Evolutionary conservation across 495 filamentous ascomycete species (phyloP).

Genomic region (Penicillium coprophilum): DNA sequence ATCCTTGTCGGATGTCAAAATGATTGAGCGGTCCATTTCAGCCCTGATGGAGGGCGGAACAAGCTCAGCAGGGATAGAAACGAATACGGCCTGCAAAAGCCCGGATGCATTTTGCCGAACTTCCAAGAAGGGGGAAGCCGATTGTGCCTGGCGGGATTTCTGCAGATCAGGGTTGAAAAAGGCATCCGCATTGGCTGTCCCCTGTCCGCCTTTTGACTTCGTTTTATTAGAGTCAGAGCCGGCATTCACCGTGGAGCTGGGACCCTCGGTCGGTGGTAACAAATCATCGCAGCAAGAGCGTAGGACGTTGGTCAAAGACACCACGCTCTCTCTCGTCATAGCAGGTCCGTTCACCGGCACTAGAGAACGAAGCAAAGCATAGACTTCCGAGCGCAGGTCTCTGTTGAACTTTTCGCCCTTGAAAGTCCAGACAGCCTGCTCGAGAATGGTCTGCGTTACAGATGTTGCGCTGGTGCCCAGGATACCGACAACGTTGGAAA

Average conservation of each 20-base stretch:
- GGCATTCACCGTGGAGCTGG: conserved; percentile 25
- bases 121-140: conserved; percentile 23
- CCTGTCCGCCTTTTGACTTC: conserved; percentile 37
- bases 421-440: conserved; percentile 69
- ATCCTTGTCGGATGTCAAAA: conserved; percentile 61
- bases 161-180: conserved; percentile 47
- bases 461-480: conserved; percentile 54
- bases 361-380: conserved; percentile 54
- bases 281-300: conserved; percentile 65
- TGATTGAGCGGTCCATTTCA: conserved; percentile 74
- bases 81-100: conserved; percentile 63
- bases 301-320: conserved; percentile 56
- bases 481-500: conserved; percentile 51
- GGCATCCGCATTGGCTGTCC: conserved; percentile 53
- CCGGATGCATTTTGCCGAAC: conserved; percentile 49
- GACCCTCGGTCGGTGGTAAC: conserved; percentile 44
- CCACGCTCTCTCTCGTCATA: conserved; percentile 60
- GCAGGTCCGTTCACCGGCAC: conserved; percentile 61
- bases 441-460: conserved; percentile 57
- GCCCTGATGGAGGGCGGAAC: conserved; percentile 63
- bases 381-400: conserved; percentile 60
- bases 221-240: conserved; percentile 37
- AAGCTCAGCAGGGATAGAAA: conserved; percentile 58
- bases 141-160: conserved; percentile 24
- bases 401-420: conserved; percentile 55